Evolutionary conservation across 2,329 filamentous ascomycete genomes (phyloP), one percentile per base, ranked within the genome.

Genomic region (Cladorrhinum sp.): DNA sequence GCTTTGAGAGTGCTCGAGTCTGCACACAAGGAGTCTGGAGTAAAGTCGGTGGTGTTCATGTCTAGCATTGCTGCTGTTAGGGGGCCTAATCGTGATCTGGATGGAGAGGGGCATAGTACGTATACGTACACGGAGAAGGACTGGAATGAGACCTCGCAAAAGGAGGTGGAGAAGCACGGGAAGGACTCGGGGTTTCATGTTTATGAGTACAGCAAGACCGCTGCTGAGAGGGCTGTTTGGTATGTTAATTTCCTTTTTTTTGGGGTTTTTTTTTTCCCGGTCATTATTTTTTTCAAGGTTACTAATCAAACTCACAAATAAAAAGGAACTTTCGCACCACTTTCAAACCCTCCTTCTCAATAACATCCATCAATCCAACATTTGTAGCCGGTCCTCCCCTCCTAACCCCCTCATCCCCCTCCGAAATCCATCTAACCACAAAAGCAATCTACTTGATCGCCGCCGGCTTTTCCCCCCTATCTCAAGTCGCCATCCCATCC

Each of bases 351-450:
- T 18, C 48, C 0, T 80, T 79, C 51, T 69, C 73, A 0, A 69
- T 78, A 56, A 70, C 75, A 20, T 67, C 73, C 2, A 64, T 80
- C 16, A 76, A 78, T 52, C 78, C 78, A 8, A 68, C 71, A 64
- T 70, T 58, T 58, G 76, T 79, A 2, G 73, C 73, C 9, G 78
- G 78, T 0, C 77, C 77, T 0, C 74, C 77, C 0, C 63, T 75
- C 1, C 58, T 72, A 1, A 58, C 71, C 1, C 75, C 75, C 0
- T 60, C 66, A 7, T 68, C 70, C 0, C 59, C 64, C 0, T 66
- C 67, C 1, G 67, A 71, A 25, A 66, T 80, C 25, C 71, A 69
- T 38, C 68, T 72, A 50, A 75, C 76, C 0, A 68, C 72, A 58
- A 68, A 1, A 3, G 20, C 27, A 5, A 60, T 62, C 27, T 27